Evolutionary conservation across 306 rosid genomes (phyloP), one percentile per base, ranked within the genome.

Genomic region (Lathyrus tuberosus): DNA sequence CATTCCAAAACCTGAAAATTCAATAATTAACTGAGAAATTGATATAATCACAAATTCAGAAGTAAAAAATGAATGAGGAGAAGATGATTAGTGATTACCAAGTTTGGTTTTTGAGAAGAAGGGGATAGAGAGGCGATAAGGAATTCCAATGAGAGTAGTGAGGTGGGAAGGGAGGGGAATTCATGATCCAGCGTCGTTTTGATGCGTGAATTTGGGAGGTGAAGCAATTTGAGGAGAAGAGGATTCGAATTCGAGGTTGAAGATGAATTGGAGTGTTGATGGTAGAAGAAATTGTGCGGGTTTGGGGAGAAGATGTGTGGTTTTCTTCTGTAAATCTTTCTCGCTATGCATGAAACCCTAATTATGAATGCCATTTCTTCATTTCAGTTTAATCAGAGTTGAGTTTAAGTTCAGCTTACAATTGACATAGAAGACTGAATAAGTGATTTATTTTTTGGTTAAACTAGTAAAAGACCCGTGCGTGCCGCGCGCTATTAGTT

Each of bases 1-100:
- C 96, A 89, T 79, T 89, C 90, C 86, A 89, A 76, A 68, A 83
- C 87, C 96, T 89, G 83, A 73, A 13, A 47, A 81, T 60, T 37
- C 70, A 74, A 62, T 42, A 49, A 64, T 5, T 47, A 20, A 30
- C 2, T 58, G n/a, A 70, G 54, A 59, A 65, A 65, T 15, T 37
- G 53, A 66, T 52, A n/a, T 33, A 31, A 15, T 22, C 38, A 56
- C 33, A 48, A 16, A 48, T 7, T 44, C 28, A 62, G 3, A 72
- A 38, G 2, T 20, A 10, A 20, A 44, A 20, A 35, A 31, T 9
- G 31, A 10, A 56, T 64, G 33, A 18, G 43, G 60, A 47, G 20
- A 67, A 67, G 66, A 37, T 0, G 8, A 54, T 11, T 52, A 22
- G 61, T 54, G 9, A 72, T 30, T 87, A 85, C 92, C 86, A 85